Percentiles rank a stretch among this genome's conserved stretches.
These are phyloP conservation scores for Avena sativa DNA, from an alignment of 176 grass and related monocot genomes.

Conservation along the genomic window DNA sequence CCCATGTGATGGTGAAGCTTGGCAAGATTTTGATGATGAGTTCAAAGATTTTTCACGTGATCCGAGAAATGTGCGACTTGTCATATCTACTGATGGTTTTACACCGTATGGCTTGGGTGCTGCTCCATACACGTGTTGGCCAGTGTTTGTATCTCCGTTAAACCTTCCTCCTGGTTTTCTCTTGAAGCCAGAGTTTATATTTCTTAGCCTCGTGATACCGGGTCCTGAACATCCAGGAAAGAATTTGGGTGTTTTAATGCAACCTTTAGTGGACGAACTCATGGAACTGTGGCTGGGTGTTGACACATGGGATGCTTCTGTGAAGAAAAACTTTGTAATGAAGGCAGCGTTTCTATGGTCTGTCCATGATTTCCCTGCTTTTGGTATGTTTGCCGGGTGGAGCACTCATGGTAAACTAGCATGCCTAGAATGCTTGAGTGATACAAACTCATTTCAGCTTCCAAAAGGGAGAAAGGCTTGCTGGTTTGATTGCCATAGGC, in stretches of 20 bases:
- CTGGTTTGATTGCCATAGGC: neutral
- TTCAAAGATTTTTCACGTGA: too few species aligned
- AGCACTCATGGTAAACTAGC: neutral
- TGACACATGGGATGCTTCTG: conserved; percentile 17
- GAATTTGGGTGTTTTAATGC: neutral
- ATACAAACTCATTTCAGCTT: neutral
- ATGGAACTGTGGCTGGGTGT: neutral
- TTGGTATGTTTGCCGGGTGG: conserved; percentile 17
- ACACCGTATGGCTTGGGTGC: neutral
- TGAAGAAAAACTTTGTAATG: neutral
- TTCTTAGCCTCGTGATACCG: neutral
- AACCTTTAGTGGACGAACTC: conserved; percentile 13
- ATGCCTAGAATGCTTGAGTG: neutral
- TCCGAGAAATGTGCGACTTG: neutral
- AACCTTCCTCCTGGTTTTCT: neutral
- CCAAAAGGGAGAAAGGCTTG: neutral
- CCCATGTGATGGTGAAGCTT: too few species aligned
- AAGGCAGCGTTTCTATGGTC: neutral
- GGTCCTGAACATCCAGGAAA: neutral
- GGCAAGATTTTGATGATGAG: too few species aligned
- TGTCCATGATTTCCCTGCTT: neutral
- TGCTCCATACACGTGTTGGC: neutral
- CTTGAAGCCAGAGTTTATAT: neutral
- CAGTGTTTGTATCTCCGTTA: neutral
- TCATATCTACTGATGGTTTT: neutral